These are phyloP conservation scores for Aspergillus awamori DNA, from an alignment of 2,329 filamentous ascomycete genomes.

Conservation along the genomic window DNA sequence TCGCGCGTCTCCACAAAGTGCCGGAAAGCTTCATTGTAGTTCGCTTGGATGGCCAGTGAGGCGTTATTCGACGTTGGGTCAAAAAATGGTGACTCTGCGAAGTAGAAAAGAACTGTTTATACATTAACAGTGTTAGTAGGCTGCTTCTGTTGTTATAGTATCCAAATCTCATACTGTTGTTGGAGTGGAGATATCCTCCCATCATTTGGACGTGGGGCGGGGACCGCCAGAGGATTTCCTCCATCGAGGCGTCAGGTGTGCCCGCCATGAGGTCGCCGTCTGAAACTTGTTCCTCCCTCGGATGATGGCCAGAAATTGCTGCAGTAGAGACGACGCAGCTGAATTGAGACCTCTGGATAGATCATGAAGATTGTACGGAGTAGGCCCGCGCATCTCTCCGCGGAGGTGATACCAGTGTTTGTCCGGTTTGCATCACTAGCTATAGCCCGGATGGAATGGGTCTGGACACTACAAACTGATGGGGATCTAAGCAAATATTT, in stretches of 20 bases:
- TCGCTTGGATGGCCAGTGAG: constrained; percentile 56
- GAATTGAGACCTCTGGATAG: neutral
- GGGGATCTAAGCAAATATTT: too few species aligned
- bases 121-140: neutral
- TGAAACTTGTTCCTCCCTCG: neutral
- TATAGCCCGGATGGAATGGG: neutral
- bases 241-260: constrained; percentile 41
- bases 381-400: constrained; percentile 9
- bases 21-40: constrained; percentile 52
- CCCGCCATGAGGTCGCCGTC: constrained; percentile 33
- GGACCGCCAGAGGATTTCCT: constrained; percentile 51
- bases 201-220: constrained; percentile 50
- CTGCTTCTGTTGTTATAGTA: neutral
- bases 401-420: constrained; percentile 28
- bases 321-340: neutral
- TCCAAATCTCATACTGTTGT: constrained; percentile 41
- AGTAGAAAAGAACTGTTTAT: constrained; percentile 61
- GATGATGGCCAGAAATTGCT: neutral
- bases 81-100: constrained; percentile 65
- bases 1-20: constrained; percentile 58
- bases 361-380: neutral
- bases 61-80: constrained; percentile 64
- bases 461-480: neutral
- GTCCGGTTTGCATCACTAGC: constrained; percentile 30
- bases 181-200: constrained; percentile 49